These are phyloP conservation scores for Apiospora phragmitis DNA, from an alignment of 2,329 filamentous ascomycete genomes.

Conservation along the genomic window DNA sequence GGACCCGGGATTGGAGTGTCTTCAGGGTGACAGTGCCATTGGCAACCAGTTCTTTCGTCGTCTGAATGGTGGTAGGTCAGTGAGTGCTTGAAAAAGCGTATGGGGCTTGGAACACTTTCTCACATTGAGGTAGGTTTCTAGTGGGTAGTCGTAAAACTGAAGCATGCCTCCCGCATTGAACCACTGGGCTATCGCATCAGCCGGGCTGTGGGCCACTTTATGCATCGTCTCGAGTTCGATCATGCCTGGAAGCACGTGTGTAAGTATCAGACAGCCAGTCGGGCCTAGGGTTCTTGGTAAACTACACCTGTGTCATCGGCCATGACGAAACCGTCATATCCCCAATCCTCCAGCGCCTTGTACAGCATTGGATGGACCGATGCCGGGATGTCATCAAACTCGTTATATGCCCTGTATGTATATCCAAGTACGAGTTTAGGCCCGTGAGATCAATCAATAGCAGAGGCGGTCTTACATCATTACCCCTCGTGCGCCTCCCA, in stretches of 20 bases:
- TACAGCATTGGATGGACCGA: constrained; percentile 41
- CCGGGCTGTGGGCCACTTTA: constrained; percentile 37
- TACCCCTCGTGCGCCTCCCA: constrained; percentile 42
- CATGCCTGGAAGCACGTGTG: constrained; percentile 27
- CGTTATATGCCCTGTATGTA: constrained; percentile 36
- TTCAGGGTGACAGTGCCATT: constrained; percentile 27
- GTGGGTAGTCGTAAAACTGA: constrained; percentile 45
- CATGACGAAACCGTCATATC: constrained; percentile 41
- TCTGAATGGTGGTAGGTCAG: background rate
- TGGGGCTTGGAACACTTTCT: background rate
- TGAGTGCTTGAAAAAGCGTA: background rate
- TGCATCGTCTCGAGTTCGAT: constrained; percentile 35
- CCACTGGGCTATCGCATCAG: constrained; percentile 43
- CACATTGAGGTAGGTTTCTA: constrained; percentile 38
- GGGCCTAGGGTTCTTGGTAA: background rate
- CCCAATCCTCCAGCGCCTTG: constrained; percentile 38
- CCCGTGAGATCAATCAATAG: background rate
- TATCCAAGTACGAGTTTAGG: background rate
- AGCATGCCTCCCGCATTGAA: constrained; percentile 46
- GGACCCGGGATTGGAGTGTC: constrained; percentile 37
- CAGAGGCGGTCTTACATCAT: constrained; percentile 38
- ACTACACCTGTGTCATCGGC: constrained; percentile 40
- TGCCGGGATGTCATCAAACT: constrained; percentile 41
- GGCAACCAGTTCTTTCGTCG: constrained; percentile 19
- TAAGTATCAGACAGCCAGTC: no score